Evolutionary conservation across 768 basidiomycete species (phyloP).

Genomic region (Collybia sordida): DNA sequence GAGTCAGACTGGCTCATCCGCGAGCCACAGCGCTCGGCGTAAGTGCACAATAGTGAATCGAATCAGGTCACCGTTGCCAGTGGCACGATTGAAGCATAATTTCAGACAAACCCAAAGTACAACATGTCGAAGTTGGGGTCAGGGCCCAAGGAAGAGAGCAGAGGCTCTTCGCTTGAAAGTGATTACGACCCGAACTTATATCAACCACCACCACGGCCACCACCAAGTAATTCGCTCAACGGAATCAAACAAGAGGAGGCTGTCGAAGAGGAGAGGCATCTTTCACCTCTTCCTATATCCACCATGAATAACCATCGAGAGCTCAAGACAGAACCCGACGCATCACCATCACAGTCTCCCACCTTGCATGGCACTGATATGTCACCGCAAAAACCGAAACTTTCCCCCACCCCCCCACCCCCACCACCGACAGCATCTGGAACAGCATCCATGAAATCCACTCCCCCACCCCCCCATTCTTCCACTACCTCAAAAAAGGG

Average conservation of each 20-base stretch:
- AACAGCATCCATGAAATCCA: slow-evolving; percentile 35
- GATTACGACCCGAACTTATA: slow-evolving; percentile 10
- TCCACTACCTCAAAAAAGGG: slow-evolving; percentile 32
- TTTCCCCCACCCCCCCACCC: slow-evolving; percentile 33
- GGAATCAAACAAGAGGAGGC: slow-evolving; percentile 15
- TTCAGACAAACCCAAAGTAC: background rate
- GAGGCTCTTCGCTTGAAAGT: slow-evolving; percentile 18
- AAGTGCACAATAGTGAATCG: too few species aligned
- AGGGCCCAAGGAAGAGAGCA: slow-evolving; percentile 11
- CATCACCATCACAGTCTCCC: slow-evolving; percentile 35
- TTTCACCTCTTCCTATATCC: slow-evolving; percentile 21
- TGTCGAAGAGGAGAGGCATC: slow-evolving; percentile 26
- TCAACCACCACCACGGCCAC: slow-evolving; percentile 19
- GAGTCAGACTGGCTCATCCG: too few species aligned
- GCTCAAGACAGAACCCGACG: slow-evolving; percentile 24
- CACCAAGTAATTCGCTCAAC: slow-evolving; percentile 20
- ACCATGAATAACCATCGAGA: slow-evolving; percentile 32
- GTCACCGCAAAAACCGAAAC: slow-evolving; percentile 31
- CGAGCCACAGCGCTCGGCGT: too few species aligned
- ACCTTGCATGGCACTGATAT: slow-evolving; percentile 31
- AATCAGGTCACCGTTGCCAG: background rate
- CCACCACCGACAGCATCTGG: slow-evolving; percentile 30
- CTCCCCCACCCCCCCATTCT: slow-evolving; percentile 34
- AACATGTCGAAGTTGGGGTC: slow-evolving; percentile 13
- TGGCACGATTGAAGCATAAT: slow-evolving; percentile 4